Percentiles rank a stretch among this genome's conserved stretches.
phyloP scores from a whole-genome alignment of 257 asterid species.

The Solanum boliviense region DNA sequence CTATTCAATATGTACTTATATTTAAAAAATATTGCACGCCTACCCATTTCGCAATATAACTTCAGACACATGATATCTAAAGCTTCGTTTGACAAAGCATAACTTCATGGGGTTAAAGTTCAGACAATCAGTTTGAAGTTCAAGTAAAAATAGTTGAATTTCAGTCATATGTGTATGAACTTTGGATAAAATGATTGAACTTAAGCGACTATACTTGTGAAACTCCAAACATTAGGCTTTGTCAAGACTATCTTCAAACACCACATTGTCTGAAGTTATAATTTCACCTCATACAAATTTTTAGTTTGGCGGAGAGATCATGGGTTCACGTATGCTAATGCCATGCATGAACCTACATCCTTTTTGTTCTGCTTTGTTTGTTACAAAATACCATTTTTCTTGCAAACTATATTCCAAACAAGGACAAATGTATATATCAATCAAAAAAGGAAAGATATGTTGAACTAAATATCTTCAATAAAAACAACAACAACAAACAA shows the following conservation, averaged over 20 bases:
- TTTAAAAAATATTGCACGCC: background rate
- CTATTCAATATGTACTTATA: too few relatives aligned
- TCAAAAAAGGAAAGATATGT: background rate
- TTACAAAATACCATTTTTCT: background rate
- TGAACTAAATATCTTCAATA: background rate
- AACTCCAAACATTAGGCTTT: background rate
- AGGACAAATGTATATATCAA: background rate
- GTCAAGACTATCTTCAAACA: background rate
- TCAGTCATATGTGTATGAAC: background rate
- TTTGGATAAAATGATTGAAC: background rate
- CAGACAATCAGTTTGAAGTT: background rate
- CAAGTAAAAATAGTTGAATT: background rate
- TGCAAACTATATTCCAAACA: background rate
- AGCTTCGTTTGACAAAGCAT: background rate
- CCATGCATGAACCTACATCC: background rate
- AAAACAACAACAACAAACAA: background rate
- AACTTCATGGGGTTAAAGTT: too few relatives aligned
- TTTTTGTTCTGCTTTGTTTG: background rate
- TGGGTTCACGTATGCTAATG: background rate
- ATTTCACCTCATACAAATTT: background rate
- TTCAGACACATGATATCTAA: background rate
- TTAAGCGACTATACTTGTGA: background rate
- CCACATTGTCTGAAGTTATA: background rate
- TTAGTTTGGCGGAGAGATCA: accelerated
- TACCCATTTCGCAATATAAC: background rate